Base-by-base conservation (phyloP, 805 yeast species). In the Cyberlindnera veronae region DNA sequence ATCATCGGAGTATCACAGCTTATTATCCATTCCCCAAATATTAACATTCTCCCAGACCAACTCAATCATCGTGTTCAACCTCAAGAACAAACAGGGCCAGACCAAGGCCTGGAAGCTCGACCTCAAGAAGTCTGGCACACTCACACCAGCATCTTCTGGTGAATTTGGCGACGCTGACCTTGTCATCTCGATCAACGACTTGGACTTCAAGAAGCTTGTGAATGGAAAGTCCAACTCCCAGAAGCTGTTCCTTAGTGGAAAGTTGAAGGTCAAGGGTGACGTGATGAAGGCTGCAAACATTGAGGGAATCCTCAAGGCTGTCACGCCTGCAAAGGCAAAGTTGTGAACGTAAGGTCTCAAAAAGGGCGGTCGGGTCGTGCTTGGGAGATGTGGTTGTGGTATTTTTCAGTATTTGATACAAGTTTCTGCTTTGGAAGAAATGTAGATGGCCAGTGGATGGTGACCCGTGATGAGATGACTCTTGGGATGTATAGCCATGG, bases 261-360 rank as follows among this genome's bases (percentile, higher is more conserved):
- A 82, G 64, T 76, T 87, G 63, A 86, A 85, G 73, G 81, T 87
- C 49, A 84, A 81, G 71, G 95, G 95, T 50, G 85, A 88, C 68
- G 82, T 87, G 68, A 84, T 84, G 90, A 87, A 87, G 72, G 95
- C 95, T 39, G 77, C 90, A 32, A 76, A 77, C 44, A 76, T 84
- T 45, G 91, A 84, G 64, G 67, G 73, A 35, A 76, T 84, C 36
- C 73, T 84, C 66, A 80, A 79, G 70, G 60, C 66, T 42, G 74
- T 75, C 6, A 54, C 50, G 18, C 72, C 74, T 15, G 55, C 60
- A 19, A 66, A 67, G 60, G 60, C 76, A 29, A 73, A 73, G 61
- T 62, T 74, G 34, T 74, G 60, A 29, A 17, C n/a, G n/a, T n/a
- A n/a, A n/a, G n/a, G n/a, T n/a, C n/a, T n/a, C n/a, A n/a, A n/a